Conservation (phyloP, 441 rosid species). For the Cnidoscolus chayamansa region DNA sequence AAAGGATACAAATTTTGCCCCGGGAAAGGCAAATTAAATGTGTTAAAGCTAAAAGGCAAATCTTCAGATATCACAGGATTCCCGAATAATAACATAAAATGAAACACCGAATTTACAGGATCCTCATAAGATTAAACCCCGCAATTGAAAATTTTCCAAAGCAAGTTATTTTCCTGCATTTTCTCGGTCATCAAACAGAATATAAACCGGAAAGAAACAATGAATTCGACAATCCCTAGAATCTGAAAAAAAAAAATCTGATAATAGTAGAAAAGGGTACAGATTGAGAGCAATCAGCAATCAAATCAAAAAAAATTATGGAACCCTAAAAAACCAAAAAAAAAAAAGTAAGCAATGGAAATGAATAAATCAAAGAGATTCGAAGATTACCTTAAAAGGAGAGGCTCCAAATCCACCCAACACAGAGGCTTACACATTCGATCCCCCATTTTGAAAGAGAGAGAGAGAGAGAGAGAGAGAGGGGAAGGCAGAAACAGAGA, state of each 20-base stretch:
- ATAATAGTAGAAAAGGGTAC: constrained; percentile 20
- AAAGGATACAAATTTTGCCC: too few species aligned
- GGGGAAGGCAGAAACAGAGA: not conserved
- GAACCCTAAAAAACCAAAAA: constrained; percentile 15
- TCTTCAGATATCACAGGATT: not conserved
- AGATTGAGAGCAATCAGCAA: constrained; percentile 33
- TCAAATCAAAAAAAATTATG: constrained; percentile 26
- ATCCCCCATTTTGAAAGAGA: constrained; percentile 27
- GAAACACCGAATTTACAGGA: not conserved
- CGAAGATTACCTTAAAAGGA: constrained; percentile 36
- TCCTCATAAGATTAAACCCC: not conserved
- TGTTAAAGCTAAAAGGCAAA: not conserved
- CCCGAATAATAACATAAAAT: not conserved
- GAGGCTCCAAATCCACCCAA: constrained; percentile 37
- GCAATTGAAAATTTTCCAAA: too few species aligned
- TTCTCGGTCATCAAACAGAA: constrained; percentile 28
- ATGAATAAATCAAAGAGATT: constrained; percentile 17
- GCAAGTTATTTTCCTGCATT: constrained; percentile 1
- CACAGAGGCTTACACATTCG: constrained; percentile 30
- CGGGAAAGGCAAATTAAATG: not conserved
- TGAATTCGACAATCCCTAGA: constrained; percentile 30
- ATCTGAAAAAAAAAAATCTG: constrained; percentile 21
- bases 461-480: constrained; percentile 4
- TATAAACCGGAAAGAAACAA: constrained; percentile 5
- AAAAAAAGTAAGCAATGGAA: constrained; percentile 10